These are phyloP conservation scores for Alnus rubra DNA, from an alignment of 306 rosid genomes.

Conservation along the genomic window DNA sequence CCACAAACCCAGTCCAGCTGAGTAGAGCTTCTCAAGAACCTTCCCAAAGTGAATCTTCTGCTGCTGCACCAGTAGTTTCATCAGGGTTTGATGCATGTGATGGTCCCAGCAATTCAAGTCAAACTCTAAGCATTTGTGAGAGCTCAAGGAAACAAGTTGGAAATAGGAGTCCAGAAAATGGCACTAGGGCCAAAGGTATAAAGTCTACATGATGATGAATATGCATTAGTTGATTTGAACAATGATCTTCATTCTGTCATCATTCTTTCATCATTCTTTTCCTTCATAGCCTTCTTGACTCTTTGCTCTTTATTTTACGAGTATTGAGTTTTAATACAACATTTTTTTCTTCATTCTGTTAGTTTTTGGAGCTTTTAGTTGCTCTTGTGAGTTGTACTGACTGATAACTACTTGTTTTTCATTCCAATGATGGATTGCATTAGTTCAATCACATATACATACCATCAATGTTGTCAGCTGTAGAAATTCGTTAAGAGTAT, in stretches of 20 bases:
- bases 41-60: constrained; percentile 94
- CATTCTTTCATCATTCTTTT: constrained; percentile 9
- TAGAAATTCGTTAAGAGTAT: background rate
- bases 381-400: background rate
- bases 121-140: constrained; percentile 57
- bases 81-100: constrained; percentile 85
- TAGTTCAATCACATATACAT: background rate
- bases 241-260: constrained; percentile 2
- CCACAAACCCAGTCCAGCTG: constrained; percentile 44
- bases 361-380: background rate
- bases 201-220: constrained; percentile 8
- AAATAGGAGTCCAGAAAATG: constrained; percentile 56
- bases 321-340: background rate
- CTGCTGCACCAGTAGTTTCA: constrained; percentile 82
- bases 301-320: background rate
- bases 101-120: constrained; percentile 83
- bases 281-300: constrained; percentile 14
- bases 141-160: constrained; percentile 76
- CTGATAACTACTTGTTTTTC: background rate
- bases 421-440: background rate
- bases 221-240: constrained; percentile 2
- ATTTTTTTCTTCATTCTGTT: background rate
- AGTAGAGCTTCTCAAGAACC: constrained; percentile 73
- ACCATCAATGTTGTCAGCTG: background rate
- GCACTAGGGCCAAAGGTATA: constrained; percentile 68